Evolutionary conservation across 202 grass and related monocot species (phyloP).

Genomic region (Carex arenaria): DNA sequence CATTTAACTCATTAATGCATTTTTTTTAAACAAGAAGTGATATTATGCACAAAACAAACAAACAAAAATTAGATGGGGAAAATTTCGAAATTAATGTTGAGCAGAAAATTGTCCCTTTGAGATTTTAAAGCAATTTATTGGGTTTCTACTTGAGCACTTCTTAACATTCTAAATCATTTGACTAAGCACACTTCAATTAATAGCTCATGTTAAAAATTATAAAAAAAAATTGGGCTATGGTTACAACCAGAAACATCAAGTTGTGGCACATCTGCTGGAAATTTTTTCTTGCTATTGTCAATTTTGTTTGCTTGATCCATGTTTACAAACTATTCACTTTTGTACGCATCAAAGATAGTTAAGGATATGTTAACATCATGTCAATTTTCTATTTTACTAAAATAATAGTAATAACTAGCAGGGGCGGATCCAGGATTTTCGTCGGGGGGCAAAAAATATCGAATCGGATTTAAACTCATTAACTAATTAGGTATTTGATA

Average conservation of each 20-base stretch:
- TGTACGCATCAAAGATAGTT: not conserved
- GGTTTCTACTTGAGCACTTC: not conserved
- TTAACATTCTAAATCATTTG: not conserved
- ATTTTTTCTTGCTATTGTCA: no score
- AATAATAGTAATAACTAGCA: not conserved
- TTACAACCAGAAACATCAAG: no score
- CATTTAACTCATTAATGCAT: not conserved
- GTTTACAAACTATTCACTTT: not conserved
- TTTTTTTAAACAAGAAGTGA: not conserved
- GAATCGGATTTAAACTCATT: no score
- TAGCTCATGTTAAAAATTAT: not conserved
- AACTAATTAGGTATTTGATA: no score
- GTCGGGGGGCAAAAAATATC: no score
- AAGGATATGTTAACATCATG: not conserved
- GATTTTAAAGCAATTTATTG: not conserved
- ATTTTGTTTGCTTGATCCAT: not conserved
- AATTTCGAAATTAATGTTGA: not conserved
- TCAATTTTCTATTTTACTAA: not conserved
- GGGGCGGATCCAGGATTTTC: no score
- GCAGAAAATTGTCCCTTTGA: not conserved
- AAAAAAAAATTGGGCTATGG: not conserved
- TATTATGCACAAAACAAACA: not conserved
- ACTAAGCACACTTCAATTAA: not conserved
- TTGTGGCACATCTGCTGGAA: no score
- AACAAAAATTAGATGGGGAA: not conserved